phyloP scores from a whole-genome alignment of 257 asterid genomes.

The Solanum corneliomulleri region DNA sequence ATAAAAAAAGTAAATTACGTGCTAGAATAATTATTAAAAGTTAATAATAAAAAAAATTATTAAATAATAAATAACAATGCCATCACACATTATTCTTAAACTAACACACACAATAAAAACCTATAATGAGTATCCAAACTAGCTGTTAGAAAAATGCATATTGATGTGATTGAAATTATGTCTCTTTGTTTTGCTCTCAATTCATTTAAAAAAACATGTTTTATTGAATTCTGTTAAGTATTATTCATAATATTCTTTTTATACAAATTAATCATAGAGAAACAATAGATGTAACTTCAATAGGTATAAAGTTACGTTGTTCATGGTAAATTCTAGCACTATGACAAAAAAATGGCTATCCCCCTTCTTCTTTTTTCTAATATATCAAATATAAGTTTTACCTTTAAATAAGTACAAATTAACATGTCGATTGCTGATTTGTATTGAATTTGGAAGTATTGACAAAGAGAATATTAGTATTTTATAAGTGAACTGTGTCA shows the following conservation, averaged over 20 bases:
- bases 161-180: too few relatives aligned
- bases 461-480: neutral
- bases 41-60: too few relatives aligned
- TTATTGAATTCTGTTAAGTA: too few relatives aligned
- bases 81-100: too few relatives aligned
- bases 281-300: neutral
- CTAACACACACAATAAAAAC: too few relatives aligned
- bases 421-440: neutral
- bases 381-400: neutral
- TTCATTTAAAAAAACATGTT: too few relatives aligned
- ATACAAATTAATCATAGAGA: neutral
- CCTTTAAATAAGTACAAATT: neutral
- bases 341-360: neutral
- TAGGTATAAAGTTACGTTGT: neutral
- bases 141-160: too few relatives aligned
- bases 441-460: neutral
- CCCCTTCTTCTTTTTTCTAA: neutral
- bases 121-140: too few relatives aligned
- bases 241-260: neutral
- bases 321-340: neutral
- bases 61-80: too few relatives aligned
- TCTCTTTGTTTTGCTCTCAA: too few relatives aligned
- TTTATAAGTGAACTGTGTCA: neutral
- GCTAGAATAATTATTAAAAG: too few relatives aligned
- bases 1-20: too few relatives aligned